These are phyloP conservation scores for Pichia norvegensis DNA, from an alignment of 1,139 yeast genomes.

Conservation along the genomic window DNA sequence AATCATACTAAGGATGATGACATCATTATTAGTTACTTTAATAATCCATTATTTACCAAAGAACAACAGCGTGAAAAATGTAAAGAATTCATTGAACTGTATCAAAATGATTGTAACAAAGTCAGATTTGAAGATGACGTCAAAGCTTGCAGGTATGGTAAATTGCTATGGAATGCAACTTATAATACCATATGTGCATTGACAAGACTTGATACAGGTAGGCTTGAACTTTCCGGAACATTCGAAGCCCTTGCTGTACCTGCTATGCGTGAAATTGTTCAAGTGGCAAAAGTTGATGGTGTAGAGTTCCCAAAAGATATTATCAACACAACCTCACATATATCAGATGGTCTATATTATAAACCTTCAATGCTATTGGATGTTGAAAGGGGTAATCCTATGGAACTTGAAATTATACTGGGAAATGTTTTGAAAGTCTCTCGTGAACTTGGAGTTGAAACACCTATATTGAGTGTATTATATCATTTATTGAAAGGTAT, in stretches of 20 bases:
- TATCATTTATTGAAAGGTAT: constrained; percentile 35
- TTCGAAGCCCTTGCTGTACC: constrained; percentile 38
- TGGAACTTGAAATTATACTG: constrained; percentile 49
- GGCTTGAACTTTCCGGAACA: constrained; percentile 39
- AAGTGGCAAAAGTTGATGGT: constrained; percentile 48
- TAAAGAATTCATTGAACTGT: constrained; percentile 35
- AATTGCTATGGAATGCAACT: constrained; percentile 47
- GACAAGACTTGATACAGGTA: constrained; percentile 36
- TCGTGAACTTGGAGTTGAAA: constrained; percentile 34
- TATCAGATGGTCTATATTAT: constrained; percentile 48
- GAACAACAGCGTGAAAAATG: constrained; percentile 30
- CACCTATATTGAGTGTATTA: constrained; percentile 38
- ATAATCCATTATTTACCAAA: constrained; percentile 23
- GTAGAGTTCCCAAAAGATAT: constrained; percentile 33
- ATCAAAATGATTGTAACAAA: constrained; percentile 31
- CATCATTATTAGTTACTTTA: constrained; percentile 39
- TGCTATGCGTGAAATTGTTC: constrained; percentile 44
- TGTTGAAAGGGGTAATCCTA: constrained; percentile 41
- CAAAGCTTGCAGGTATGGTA: constrained; percentile 44
- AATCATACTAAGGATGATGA: constrained; percentile 32
- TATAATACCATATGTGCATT: constrained; percentile 41
- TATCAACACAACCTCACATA: constrained; percentile 36
- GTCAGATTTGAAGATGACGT: constrained; percentile 36
- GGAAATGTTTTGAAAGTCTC: constrained; percentile 48
- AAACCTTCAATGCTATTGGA: constrained; percentile 54